A percentile compares a stretch with the other conserved stretches of the same genome.
Evolutionary conservation across 2,329 filamentous ascomycete genomes (phyloP).

Genomic region (Beauveria scarabaeidicola): DNA sequence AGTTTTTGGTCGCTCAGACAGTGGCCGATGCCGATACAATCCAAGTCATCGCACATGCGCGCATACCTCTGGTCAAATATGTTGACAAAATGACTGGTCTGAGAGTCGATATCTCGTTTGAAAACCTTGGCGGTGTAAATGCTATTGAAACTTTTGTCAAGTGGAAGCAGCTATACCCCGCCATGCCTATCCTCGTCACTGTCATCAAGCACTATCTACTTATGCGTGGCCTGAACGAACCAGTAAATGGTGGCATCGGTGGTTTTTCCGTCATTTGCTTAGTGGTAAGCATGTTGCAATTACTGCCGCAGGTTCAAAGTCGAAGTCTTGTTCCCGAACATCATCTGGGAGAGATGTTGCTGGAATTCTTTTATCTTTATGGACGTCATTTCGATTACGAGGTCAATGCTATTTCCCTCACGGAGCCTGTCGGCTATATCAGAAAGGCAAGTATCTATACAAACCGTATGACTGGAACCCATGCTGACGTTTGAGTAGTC

Average conservation of each 20-base stretch:
- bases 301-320: constrained; percentile 63
- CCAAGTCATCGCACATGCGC: constrained; percentile 63
- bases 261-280: constrained; percentile 93
- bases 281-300: constrained; percentile 78
- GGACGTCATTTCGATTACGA: constrained; percentile 70
- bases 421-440: constrained; percentile 60
- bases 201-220: constrained; percentile 87
- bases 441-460: constrained; percentile 54
- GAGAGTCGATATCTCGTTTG: constrained; percentile 88
- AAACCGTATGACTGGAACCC: not conserved
- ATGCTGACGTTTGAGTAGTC: constrained; percentile 25
- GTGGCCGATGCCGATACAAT: constrained; percentile 52
- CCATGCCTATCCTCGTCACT: constrained; percentile 78
- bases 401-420: constrained; percentile 64
- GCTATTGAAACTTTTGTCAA: constrained; percentile 71
- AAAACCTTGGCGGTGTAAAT: constrained; percentile 73
- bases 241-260: constrained; percentile 81
- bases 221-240: constrained; percentile 87
- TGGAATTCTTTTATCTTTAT: constrained; percentile 86
- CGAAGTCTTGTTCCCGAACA: constrained; percentile 49
- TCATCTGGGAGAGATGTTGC: constrained; percentile 70
- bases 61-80: constrained; percentile 89
- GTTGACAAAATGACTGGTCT: constrained; percentile 69
- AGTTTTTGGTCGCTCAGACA: constrained; percentile 45
- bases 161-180: constrained; percentile 74